Conservation (phyloP, 768 basidiomycete genomes). For the Rhodotorula paludigena region DNA sequence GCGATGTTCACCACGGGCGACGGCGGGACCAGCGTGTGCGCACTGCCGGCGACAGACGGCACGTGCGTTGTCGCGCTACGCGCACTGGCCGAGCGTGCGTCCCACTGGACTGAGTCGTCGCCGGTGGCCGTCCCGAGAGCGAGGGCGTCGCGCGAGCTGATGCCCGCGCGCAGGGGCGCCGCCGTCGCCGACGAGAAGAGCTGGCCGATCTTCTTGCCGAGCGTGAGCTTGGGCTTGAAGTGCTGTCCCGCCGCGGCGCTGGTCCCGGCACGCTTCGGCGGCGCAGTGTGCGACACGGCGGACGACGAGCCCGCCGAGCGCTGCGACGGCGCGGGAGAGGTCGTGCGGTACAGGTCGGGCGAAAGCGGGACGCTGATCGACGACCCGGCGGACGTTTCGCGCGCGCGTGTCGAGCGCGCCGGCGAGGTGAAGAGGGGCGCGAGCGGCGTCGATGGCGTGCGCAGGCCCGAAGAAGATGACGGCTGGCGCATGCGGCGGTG, state of each 20-base stretch:
- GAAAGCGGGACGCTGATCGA: background rate
- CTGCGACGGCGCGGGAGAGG: conserved; percentile 2
- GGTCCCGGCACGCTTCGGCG: background rate
- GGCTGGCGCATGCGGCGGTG: background rate
- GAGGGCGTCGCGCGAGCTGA: conserved; percentile 5
- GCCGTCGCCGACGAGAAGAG: conserved; percentile 7
- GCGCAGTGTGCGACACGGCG: conserved; percentile 14
- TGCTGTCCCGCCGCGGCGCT: background rate
- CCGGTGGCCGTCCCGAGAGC: too few relatives aligned
- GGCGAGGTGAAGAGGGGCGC: background rate
- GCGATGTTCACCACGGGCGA: background rate
- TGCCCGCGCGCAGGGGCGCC: background rate
- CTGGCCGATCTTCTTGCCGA: conserved; percentile 10
- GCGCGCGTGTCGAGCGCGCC: background rate
- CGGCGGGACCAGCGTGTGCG: background rate
- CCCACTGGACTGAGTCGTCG: background rate
- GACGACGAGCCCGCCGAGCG: conserved; percentile 13
- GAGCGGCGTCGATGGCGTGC: background rate
- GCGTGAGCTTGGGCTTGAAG: conserved; percentile 13
- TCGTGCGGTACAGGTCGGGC: background rate
- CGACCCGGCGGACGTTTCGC: background rate
- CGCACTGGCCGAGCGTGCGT: background rate
- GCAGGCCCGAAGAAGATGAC: too few relatives aligned
- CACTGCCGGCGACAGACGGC: background rate
- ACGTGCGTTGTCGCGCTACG: background rate